Evolutionary conservation across 75 land plant genomes (phyloP), one percentile per base, ranked within the genome.

Genomic region (Picea sitchensis): DNA sequence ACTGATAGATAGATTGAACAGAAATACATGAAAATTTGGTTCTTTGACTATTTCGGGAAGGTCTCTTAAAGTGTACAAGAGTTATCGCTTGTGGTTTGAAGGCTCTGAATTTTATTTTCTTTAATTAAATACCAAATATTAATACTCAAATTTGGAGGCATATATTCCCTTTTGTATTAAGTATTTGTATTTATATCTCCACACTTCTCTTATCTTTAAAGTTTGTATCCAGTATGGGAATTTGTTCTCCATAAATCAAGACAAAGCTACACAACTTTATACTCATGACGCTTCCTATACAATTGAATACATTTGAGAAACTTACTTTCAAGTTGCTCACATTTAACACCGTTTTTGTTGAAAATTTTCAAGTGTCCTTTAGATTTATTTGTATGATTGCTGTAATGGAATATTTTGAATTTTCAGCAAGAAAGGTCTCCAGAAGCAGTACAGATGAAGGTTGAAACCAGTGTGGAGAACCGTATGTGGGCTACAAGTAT

Each of bases 371-470:
- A 36, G 6, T 68, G 3, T 17, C 20, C 47, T 44, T 44, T 44
- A 44, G 47, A 44, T 44, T 44, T 44, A 4, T 44, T 44, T 44
- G 47, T 44, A 44, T 44, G 47, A 44, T 44, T 44, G 47, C 5
- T 44, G n/a, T 5, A 18, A 38, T 41, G 73, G 5, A 38, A 69
- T 69, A 67, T 2, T 38, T 65, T 65, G 47, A 38, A 69, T 38
- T 69, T 69, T 34, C 81, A 83, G 82, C 77, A 60, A 71, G 82
- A 77, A 36, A 5, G 77, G 23, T 80, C 86, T 56, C 77, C 82
- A 30, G 82, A 62, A 73, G 82, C 82, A 9, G 77, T 77, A 54
- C 86, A 84, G 65, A 63, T 84, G 82, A 81, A 73, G 78, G 77
- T 81, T 4, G 86, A 84, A 34, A 76, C 72, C 26, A 81, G 80